A percentile compares a stretch with the other conserved stretches of the same genome.
Evolutionary conservation across 441 rosid species (phyloP).

Genomic region (Populus tomentosa): DNA sequence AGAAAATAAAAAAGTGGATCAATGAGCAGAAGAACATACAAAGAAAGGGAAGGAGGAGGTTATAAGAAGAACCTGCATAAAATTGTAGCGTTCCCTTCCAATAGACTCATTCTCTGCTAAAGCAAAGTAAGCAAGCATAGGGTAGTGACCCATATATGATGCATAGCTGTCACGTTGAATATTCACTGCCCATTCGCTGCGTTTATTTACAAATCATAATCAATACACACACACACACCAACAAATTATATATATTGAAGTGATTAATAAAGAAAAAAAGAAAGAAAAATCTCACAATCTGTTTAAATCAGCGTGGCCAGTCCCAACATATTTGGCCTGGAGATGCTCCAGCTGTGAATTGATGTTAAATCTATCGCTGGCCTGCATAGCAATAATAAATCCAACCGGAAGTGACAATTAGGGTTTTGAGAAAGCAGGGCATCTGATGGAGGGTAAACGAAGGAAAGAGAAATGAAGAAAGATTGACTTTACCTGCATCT

Average conservation of each 20-base stretch:
- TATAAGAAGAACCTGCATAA: constrained; percentile 71
- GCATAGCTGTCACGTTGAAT: constrained; percentile 95
- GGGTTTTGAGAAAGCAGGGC: neutral
- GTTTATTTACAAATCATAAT: neutral
- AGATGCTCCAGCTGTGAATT: constrained; percentile 98
- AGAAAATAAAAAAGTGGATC: neutral
- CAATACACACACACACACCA: neutral
- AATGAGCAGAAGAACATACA: neutral
- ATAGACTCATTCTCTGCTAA: constrained; percentile 91
- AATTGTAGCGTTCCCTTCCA: constrained; percentile 91
- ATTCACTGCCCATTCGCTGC: constrained; percentile 92
- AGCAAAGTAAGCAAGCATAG: constrained; percentile 78
- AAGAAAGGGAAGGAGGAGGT: neutral
- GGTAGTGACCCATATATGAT: constrained; percentile 89
- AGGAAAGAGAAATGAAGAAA: neutral
- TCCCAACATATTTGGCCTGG: constrained; percentile 94
- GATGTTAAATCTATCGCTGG: constrained; percentile 95
- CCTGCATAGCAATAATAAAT: constrained; percentile 37
- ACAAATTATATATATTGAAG: neutral
- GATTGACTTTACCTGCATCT: constrained; percentile 15
- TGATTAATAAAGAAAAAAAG: neutral
- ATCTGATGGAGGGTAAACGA: neutral
- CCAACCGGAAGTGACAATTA: neutral
- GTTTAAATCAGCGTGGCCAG: constrained; percentile 88
- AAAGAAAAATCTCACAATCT: constrained; percentile 55